Conservation (phyloP, 176 grass and related monocot genomes). For the Aegilops speltoides region DNA sequence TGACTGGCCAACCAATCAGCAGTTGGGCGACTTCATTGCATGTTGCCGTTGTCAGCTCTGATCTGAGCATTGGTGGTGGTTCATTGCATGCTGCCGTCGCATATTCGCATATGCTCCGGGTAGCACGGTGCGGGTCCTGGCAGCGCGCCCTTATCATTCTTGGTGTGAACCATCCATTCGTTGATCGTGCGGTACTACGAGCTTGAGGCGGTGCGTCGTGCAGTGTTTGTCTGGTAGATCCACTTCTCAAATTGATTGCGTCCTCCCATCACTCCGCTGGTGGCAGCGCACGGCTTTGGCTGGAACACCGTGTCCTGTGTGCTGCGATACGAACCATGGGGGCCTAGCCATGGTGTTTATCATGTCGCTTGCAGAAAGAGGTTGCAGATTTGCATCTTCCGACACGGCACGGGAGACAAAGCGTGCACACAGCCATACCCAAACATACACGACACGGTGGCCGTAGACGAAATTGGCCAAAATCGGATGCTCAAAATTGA, state of each 20-base stretch:
- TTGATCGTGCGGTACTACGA: neutral
- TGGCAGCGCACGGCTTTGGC: neutral
- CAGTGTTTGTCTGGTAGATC: slow-evolving; percentile 15
- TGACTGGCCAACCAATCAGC: neutral
- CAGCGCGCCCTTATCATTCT: neutral
- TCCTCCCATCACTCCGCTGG: neutral
- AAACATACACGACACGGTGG: neutral
- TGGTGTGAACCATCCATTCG: neutral
- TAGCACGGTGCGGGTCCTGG: too few species aligned
- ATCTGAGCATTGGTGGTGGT: neutral
- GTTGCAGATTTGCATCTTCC: neutral
- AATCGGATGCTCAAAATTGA: neutral
- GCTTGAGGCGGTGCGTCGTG: neutral
- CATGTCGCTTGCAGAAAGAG: neutral
- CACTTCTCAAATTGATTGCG: neutral
- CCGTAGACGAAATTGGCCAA: neutral
- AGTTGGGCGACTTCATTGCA: neutral
- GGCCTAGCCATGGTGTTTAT: neutral
- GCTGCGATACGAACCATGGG: neutral
- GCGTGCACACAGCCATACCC: neutral
- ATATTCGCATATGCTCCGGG: neutral
- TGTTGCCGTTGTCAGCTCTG: neutral
- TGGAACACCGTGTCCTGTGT: neutral
- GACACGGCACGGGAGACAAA: neutral
- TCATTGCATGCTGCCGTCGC: neutral